Conservation (phyloP, 805 yeast genomes). For the Saccharomyces paradoxus region DNA sequence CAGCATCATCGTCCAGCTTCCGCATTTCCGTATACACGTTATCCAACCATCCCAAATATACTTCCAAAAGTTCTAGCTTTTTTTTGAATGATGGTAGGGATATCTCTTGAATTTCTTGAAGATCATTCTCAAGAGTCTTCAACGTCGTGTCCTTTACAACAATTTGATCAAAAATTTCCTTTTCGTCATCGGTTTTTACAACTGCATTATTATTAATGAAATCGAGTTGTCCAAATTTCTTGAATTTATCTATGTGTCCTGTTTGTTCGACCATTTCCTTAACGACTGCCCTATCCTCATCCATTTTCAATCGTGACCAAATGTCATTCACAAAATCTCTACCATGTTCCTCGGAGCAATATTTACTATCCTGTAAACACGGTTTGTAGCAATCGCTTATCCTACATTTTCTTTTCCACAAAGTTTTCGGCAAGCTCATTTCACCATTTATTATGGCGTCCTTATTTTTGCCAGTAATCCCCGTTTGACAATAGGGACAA, state of each 20-base stretch:
- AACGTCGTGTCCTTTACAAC: conserved; percentile 15
- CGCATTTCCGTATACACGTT: conserved; percentile 9
- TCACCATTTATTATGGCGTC: neutral
- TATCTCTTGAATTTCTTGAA: conserved; percentile 7
- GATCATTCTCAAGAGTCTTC: conserved; percentile 9
- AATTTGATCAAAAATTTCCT: conserved; percentile 12
- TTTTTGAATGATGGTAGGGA: conserved; percentile 11
- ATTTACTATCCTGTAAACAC: conserved; percentile 44
- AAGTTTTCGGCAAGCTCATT: conserved; percentile 37
- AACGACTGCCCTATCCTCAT: conserved; percentile 3
- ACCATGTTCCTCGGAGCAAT: conserved; percentile 73
- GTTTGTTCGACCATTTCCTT: conserved; percentile 9
- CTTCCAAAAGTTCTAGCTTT: conserved; percentile 9
- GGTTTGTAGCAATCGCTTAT: conserved; percentile 41
- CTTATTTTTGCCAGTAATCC: conserved; percentile 31
- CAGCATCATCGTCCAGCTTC: conserved; percentile 7
- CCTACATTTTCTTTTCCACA: conserved; percentile 75
- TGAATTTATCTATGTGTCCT: conserved; percentile 9
- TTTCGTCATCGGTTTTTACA: conserved; percentile 5
- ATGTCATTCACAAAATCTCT: conserved; percentile 12
- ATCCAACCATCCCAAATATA: conserved; percentile 29
- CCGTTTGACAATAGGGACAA: conserved; percentile 63
- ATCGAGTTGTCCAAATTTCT: conserved; percentile 14
- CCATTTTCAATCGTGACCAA: conserved; percentile 8
- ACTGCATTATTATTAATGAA: conserved; percentile 15